Evolutionary conservation across 495 filamentous ascomycete genomes (phyloP).

Genomic region (Aspergillus mulundensis): DNA sequence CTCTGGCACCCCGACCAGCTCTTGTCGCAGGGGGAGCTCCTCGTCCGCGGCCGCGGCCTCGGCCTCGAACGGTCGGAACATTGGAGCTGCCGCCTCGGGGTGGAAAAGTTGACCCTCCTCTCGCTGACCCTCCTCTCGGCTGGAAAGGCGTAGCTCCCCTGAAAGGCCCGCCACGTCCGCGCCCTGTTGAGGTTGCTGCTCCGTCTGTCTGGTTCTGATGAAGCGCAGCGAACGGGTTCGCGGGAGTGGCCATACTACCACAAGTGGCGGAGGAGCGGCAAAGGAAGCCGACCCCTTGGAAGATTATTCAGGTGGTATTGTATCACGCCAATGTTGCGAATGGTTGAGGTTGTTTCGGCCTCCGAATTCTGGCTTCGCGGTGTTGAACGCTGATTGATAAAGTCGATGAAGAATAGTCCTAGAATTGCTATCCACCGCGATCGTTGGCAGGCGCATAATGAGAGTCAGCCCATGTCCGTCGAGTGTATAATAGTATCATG

Average conservation of each 20-base stretch:
- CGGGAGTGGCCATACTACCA: conserved; percentile 38
- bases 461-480: conserved; percentile 20
- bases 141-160: conserved; percentile 20
- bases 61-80: conserved; percentile 20
- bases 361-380: too few species aligned
- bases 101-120: conserved; percentile 19
- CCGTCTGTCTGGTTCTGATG: conserved; percentile 32
- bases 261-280: conserved; percentile 24
- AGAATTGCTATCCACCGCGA: conserved; percentile 17
- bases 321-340: not conserved
- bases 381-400: not conserved
- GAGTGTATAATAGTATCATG: conserved; percentile 1
- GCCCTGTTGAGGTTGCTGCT: conserved; percentile 23
- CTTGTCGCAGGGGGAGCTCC: conserved; percentile 19
- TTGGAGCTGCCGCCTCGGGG: conserved; percentile 17
- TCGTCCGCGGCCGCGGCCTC: conserved; percentile 32
- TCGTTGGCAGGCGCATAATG: conserved; percentile 19
- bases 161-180: conserved; percentile 29
- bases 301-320: not conserved
- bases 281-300: conserved; percentile 11
- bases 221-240: conserved; percentile 32
- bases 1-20: conserved; percentile 22
- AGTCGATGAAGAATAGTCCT: conserved; percentile 12
- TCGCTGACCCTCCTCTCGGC: conserved; percentile 19
- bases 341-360: not conserved